Evolutionary conservation across 192 early-diverging fungal genomes (phyloP), one percentile per base, ranked within the genome.

Genomic region (Coemansia sp.): DNA sequence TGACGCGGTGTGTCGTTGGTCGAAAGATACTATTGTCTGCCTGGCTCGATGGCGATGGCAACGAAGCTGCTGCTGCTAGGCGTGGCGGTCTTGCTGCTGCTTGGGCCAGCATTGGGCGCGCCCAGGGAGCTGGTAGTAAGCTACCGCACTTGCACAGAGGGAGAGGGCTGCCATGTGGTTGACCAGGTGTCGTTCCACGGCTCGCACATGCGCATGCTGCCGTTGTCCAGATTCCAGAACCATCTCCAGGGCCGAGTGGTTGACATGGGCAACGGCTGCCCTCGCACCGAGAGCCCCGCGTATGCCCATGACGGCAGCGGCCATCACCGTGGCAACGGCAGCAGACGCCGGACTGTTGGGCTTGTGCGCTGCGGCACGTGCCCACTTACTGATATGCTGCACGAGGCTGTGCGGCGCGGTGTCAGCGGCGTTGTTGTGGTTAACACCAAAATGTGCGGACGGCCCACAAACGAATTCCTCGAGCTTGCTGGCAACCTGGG

Each of bases 141-240:
- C 57, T 68, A 76, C 56, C 72, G 57, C 9, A 25, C 50, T 8
- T 76, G 72, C 22, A 55, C 54, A 0, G 54, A 56, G 10, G 72
- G 72, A 1, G 40, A 76, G 50, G 72, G 72, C 23, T 76, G 72
- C 33, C 72, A 76, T 51, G 46, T 68, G 13, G 57, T 64, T 27
- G 52, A 56, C 26, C 61, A 76, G 40, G 51, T 48, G 32, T 32
- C 62, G 3, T 76, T 68, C 46, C 58, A 65, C 31, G 72, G 68
- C 53, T 64, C 65, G 14, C 72, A 76, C 39, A 53, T 76, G 21
- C 19, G 68, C 21, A 48, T 76, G 10, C 31, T 68, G 31, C 56
- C 61, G 22, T 60, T 65, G 3, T 34, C 60, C 40, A 65, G 48
- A 50, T 53, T 65, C 29, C 37, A 56, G 22, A 53, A 39, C 11